These are phyloP conservation scores for Bidens hawaiensis DNA, from an alignment of 140 eudicot genomes.

Conservation along the genomic window DNA sequence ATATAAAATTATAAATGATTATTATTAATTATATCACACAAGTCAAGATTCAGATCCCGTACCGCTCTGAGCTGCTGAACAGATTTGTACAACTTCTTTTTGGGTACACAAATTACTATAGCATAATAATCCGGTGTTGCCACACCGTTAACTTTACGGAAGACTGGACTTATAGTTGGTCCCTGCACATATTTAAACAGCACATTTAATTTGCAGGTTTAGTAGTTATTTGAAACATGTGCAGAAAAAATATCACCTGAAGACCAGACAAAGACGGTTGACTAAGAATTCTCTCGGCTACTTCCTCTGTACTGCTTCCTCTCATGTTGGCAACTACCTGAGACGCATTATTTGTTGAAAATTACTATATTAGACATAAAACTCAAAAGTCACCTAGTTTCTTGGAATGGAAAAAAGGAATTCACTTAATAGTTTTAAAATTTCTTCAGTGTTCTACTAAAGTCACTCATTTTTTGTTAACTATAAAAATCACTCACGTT, in stretches of 20 bases:
- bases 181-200: constrained; percentile 46
- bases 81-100: constrained; percentile 67
- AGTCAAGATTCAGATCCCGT: constrained; percentile 16
- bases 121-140: constrained; percentile 65
- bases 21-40: not conserved
- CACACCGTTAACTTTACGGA: constrained; percentile 54
- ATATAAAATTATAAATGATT: not conserved
- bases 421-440: too few relatives aligned
- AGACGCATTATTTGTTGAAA: constrained; percentile 3
- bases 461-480: too few relatives aligned
- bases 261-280: constrained; percentile 78
- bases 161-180: constrained; percentile 89
- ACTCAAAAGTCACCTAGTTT: not conserved
- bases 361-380: not conserved
- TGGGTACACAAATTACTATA: constrained; percentile 91
- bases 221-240: not conserved
- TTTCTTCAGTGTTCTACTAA: too few relatives aligned
- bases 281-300: constrained; percentile 74
- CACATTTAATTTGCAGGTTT: not conserved
- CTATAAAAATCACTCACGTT: too few relatives aligned
- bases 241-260: constrained; percentile 50
- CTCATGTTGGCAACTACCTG: constrained; percentile 97
- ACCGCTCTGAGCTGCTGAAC: constrained; percentile 90
- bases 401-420: not conserved
- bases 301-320: constrained; percentile 84